Conservation (phyloP, 768 basidiomycete species). For the Mrakia hoshinonis region DNA sequence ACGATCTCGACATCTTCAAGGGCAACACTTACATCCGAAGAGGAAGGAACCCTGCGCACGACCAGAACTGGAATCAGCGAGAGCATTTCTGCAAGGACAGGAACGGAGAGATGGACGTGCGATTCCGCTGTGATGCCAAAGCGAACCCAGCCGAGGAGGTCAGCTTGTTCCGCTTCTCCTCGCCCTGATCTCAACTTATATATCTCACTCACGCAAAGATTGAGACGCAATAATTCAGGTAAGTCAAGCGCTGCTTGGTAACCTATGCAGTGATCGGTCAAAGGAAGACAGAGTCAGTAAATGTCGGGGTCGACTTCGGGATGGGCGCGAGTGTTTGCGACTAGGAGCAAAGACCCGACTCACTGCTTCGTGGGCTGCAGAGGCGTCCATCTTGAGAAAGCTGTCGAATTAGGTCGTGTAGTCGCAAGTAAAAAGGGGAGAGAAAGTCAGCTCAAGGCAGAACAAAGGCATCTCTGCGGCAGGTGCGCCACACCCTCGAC, state of each 20-base stretch:
- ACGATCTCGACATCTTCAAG: neutral
- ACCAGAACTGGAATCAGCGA: neutral
- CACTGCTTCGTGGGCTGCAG: neutral
- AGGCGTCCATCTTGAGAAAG: neutral
- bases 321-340: no score
- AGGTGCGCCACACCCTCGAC: no score
- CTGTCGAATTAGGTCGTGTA: neutral
- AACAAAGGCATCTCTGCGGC: no score
- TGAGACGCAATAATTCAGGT: neutral
- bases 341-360: neutral
- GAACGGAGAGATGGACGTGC: neutral
- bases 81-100: neutral
- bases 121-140: neutral
- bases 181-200: neutral
- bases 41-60: neutral
- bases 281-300: neutral
- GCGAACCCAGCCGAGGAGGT: neutral
- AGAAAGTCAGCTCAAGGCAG: neutral
- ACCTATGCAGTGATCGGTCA: neutral
- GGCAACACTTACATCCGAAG: neutral
- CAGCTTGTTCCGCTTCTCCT: neutral
- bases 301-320: neutral
- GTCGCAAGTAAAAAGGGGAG: neutral
- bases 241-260: neutral
- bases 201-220: neutral